Conservation (phyloP, 441 rosid species). For the Pelargonium fulgidum region DNA sequence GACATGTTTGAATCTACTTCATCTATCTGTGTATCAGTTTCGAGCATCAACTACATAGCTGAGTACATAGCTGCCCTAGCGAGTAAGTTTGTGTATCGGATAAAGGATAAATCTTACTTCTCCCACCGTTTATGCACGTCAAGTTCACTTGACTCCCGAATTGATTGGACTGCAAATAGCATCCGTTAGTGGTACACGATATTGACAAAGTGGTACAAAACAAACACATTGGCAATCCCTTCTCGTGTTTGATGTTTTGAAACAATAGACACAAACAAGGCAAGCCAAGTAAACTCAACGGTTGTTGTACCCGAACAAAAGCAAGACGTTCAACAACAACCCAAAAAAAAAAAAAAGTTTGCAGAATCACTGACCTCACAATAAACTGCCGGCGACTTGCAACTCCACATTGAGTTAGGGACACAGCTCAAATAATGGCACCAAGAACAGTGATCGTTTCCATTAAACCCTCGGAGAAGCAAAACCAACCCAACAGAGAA, state of each 20-base stretch:
- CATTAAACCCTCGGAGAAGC: constrained; percentile 50
- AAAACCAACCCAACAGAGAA: constrained; percentile 41
- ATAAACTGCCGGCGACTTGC: constrained; percentile 43
- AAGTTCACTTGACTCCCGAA: constrained; percentile 45
- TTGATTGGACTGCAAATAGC: constrained; percentile 44
- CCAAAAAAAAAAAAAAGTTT: too few species aligned
- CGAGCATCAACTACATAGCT: constrained; percentile 47
- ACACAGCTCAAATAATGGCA: constrained; percentile 79
- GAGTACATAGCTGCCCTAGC: constrained; percentile 44
- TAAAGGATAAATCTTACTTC: constrained; percentile 31
- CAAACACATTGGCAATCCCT: background rate
- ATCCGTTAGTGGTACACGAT: background rate
- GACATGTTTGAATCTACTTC: too few species aligned
- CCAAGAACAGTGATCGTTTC: constrained; percentile 67
- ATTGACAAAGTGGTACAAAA: background rate
- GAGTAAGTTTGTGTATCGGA: constrained; percentile 21
- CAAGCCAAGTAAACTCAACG: background rate
- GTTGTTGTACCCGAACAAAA: background rate
- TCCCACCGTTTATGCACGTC: constrained; percentile 56
- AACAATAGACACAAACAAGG: background rate
- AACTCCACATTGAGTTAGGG: constrained; percentile 68
- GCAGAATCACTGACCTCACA: constrained; percentile 45
- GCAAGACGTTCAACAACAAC: background rate
- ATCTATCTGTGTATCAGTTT: background rate
- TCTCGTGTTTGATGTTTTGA: background rate